Percentiles rank a stretch among this genome's conserved stretches.
Evolutionary conservation across 257 asterid species (phyloP).

Genomic region (Salvia rosmarinus): DNA sequence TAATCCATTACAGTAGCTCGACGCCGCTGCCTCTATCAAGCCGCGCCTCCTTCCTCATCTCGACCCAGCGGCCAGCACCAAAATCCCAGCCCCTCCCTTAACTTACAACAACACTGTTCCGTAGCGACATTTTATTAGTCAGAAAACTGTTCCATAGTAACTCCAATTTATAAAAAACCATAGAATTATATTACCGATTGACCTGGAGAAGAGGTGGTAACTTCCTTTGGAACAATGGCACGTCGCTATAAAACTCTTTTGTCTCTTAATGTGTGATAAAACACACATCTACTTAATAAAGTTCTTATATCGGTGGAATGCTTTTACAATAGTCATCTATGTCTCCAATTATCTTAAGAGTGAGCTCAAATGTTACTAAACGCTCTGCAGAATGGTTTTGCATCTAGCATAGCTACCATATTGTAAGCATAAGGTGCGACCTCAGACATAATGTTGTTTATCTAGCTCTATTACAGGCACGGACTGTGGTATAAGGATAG

Average conservation of each 20-base stretch:
- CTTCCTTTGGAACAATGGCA: neutral
- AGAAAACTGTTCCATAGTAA: neutral
- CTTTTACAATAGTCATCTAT: neutral
- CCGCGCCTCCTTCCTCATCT: too few species aligned
- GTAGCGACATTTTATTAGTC: neutral
- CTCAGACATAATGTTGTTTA: conserved; percentile 4
- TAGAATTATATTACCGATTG: neutral
- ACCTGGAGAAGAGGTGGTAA: neutral
- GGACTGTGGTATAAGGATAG: conserved; percentile 18
- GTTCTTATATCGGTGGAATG: neutral
- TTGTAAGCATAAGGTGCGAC: conserved; percentile 25
- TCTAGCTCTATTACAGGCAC: conserved; percentile 14
- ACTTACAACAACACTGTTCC: too few species aligned
- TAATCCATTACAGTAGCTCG: too few species aligned
- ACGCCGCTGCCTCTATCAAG: too few species aligned
- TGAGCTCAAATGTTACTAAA: neutral
- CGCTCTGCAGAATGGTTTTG: neutral
- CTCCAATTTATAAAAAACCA: neutral
- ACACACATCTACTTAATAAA: conserved; percentile 9
- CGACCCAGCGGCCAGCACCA: too few species aligned
- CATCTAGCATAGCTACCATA: neutral
- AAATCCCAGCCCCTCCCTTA: too few species aligned
- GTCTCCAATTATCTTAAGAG: neutral
- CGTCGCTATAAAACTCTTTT: neutral
- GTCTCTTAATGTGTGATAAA: neutral